Evolutionary conservation across 2,329 filamentous ascomycete genomes (phyloP).

Genomic region (Aspergillus chevalieri): DNA sequence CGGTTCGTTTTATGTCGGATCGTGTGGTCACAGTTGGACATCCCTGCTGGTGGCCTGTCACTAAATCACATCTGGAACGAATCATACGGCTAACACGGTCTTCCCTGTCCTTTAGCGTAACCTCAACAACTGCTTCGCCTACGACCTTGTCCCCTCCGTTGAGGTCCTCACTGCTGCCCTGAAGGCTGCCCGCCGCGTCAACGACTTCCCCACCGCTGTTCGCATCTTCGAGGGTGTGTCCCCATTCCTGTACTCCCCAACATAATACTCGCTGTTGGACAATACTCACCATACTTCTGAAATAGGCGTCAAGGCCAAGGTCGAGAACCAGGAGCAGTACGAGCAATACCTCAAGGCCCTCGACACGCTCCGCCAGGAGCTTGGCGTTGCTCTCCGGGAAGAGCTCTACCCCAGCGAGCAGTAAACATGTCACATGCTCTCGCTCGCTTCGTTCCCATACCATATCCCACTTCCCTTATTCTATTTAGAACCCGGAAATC

Average conservation of each 20-base stretch:
- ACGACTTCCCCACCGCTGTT: slow-evolving; percentile 97
- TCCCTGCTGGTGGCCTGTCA: neutral
- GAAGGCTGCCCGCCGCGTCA: slow-evolving; percentile 88
- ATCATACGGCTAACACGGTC: slow-evolving; percentile 5
- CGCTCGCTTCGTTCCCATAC: slow-evolving; percentile 11
- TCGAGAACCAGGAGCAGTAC: slow-evolving; percentile 97
- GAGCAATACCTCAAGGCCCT: slow-evolving; percentile 91
- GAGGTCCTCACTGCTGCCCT: slow-evolving; percentile 86
- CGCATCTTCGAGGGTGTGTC: slow-evolving; percentile 89
- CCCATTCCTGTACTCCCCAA: slow-evolving; percentile 1
- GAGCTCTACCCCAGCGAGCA: slow-evolving; percentile 68
- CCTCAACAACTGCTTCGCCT: slow-evolving; percentile 99
- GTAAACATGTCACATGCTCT: slow-evolving; percentile 21
- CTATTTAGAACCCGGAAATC: slow-evolving; percentile 1
- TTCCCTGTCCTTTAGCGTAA: slow-evolving; percentile 57
- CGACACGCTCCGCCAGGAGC: slow-evolving; percentile 85
- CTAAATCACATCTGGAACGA: neutral
- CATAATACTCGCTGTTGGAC: neutral
- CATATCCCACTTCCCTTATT: slow-evolving; percentile 10
- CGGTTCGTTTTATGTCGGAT: neutral
- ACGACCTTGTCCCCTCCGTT: slow-evolving; percentile 96
- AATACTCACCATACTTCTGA: slow-evolving; percentile 3
- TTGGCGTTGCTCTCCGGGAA: slow-evolving; percentile 87
- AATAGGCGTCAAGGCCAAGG: slow-evolving; percentile 95
- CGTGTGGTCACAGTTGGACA: neutral